Evolutionary conservation across 2,329 filamentous ascomycete species (phyloP), one percentile per base, ranked within the genome.

Genomic region (Aspergillus sp.): DNA sequence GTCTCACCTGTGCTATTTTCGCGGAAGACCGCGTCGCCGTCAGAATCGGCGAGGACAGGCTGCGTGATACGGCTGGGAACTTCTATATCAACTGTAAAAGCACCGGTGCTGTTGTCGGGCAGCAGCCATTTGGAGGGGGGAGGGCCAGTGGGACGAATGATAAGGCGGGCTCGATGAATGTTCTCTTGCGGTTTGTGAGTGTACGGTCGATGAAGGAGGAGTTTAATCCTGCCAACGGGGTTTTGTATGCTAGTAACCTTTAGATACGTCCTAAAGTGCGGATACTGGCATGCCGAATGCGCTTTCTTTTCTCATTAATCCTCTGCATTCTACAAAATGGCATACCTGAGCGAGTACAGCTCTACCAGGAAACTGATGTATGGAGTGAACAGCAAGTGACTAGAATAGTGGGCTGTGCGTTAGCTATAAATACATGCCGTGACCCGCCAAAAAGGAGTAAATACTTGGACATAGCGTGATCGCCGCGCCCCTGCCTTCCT

Each of bases 151-250:
- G 87, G 21, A 90, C 87, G 7, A 89, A 90, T 70, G 87, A 90
- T 74, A 89, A 90, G 81, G 86, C 87, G 15, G 87, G 87, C 35
- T 87, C 85, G 68, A 74, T 80, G 64, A 86, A 85, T 72, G 73
- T 90, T 61, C 73, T 90, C 65, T 82, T 79, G 57, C 80, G 87
- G 49, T 90, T 90, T 70, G 86, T 89, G 55, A 89, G 86, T 72
- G 76, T 84, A 68, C 79, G 87, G 62, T 85, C 84, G 45, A 83
- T 90, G 68, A 90, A 90, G 84, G 89, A 92, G 80, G 89, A 91
- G 79, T 92, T 90, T 67, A 76, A 78, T 61, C 77, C 84, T 3
- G 86, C 84, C 35, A 81, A 82, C 35, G 79, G 81, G 72, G 86
- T 91, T 35, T 73, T 73, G 52, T 92, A 92, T 72, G 86, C 87